Percentiles rank a stretch among this genome's conserved stretches.
Evolutionary conservation across 306 rosid genomes (phyloP).

Genomic region (Cucurbita ficifolia): DNA sequence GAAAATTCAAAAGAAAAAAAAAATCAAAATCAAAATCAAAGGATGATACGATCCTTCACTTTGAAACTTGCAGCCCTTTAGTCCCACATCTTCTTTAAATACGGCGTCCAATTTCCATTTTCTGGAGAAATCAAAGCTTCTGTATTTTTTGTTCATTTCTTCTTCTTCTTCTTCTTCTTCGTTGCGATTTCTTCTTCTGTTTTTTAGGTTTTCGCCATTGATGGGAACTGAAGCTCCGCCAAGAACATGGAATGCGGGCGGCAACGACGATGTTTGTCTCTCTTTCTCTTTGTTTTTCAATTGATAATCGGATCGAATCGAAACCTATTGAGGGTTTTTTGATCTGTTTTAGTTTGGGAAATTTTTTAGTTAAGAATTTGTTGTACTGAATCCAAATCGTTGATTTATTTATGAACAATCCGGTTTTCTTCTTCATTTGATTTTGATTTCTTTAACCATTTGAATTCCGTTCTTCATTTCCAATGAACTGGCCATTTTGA

Average conservation of each 20-base stretch:
- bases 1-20: background rate
- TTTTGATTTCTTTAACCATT: background rate
- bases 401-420: background rate
- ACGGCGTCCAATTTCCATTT: too few relatives aligned
- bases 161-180: background rate
- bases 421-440: too few relatives aligned
- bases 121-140: too few relatives aligned
- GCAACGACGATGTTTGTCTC: slow-evolving; percentile 12
- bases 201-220: background rate
- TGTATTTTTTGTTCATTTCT: background rate
- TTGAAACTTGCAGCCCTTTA: too few relatives aligned
- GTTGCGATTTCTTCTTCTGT: background rate
- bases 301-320: background rate
- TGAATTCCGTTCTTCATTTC: background rate
- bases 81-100: background rate
- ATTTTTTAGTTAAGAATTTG: background rate
- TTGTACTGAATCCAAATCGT: background rate
- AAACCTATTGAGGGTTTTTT: background rate
- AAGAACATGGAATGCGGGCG: background rate
- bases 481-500: background rate
- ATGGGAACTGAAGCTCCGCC: slow-evolving; percentile 32
- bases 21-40: background rate
- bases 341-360: background rate
- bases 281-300: background rate
- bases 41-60: background rate